Conservation (phyloP, 1,139 yeast genomes). For the Candida frijolesensis region DNA sequence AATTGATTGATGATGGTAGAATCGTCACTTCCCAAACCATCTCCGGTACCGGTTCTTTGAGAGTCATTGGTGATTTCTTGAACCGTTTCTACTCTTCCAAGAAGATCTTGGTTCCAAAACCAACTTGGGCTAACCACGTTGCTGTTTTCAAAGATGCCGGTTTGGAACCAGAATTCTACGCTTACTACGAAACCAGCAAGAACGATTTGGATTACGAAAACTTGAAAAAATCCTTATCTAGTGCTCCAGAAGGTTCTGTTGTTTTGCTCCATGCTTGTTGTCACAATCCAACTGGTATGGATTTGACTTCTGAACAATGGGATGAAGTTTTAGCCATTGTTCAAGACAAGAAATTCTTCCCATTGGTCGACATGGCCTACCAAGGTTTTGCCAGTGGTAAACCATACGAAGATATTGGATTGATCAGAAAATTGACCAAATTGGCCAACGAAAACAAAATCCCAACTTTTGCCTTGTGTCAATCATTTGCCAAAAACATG, state of each 20-base stretch:
- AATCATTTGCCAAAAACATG: conserved; percentile 96
- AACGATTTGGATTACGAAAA: conserved; percentile 57
- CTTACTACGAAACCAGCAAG: conserved; percentile 55
- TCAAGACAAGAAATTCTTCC: conserved; percentile 64
- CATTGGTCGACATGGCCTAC: conserved; percentile 93
- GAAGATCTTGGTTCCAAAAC: conserved; percentile 61
- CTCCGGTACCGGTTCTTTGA: conserved; percentile 62
- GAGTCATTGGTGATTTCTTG: conserved; percentile 58
- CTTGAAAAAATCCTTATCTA: conserved; percentile 42
- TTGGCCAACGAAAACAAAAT: conserved; percentile 49
- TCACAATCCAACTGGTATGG: conserved; percentile 98
- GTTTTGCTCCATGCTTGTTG: conserved; percentile 93
- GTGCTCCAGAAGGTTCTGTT: conserved; percentile 56
- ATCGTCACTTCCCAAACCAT: conserved; percentile 60
- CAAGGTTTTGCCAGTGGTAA: conserved; percentile 95
- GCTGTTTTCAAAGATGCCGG: conserved; percentile 60
- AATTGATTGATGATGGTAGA: conserved; percentile 49
- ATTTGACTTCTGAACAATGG: conserved; percentile 90
- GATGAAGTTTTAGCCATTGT: conserved; percentile 61
- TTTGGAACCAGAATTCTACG: conserved; percentile 40
- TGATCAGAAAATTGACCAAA: conserved; percentile 52
- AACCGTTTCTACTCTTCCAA: conserved; percentile 46
- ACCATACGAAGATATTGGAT: conserved; percentile 49
- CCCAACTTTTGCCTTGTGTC: conserved; percentile 69
- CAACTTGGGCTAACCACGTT: conserved; percentile 78